phyloP scores from a whole-genome alignment of 1,284 basidiomycete species.

The Trametes hirsuta region DNA sequence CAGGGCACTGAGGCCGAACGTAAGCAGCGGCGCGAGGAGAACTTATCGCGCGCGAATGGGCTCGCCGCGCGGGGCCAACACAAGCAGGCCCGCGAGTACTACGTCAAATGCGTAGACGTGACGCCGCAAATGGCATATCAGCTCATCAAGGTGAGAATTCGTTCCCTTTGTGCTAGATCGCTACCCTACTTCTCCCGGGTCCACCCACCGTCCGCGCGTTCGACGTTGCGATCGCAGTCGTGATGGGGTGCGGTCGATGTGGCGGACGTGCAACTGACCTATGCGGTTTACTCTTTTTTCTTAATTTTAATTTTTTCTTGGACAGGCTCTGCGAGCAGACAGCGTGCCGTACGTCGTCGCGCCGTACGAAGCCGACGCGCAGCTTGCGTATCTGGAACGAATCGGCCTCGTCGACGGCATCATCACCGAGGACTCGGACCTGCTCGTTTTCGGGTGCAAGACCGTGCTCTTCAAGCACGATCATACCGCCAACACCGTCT shows the following conservation, averaged over 20 bases:
- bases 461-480: slow-evolving; percentile 90
- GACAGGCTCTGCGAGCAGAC: slow-evolving; percentile 82
- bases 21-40: slow-evolving; percentile 70
- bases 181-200: slow-evolving; percentile 14
- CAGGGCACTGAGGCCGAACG: slow-evolving; percentile 87
- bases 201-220: not conserved
- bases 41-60: slow-evolving; percentile 69
- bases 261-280: slow-evolving; percentile 3
- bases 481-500: slow-evolving; percentile 69
- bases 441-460: slow-evolving; percentile 95
- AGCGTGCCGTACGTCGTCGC: slow-evolving; percentile 88
- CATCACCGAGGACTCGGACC: slow-evolving; percentile 97
- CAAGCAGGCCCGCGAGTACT: slow-evolving; percentile 84
- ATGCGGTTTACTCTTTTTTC: slow-evolving; percentile 1
- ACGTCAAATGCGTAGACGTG: slow-evolving; percentile 92
- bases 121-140: slow-evolving; percentile 98
- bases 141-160: slow-evolving; percentile 81
- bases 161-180: slow-evolving; percentile 23
- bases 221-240: not conserved
- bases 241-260: not conserved
- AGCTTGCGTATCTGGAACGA: slow-evolving; percentile 91
- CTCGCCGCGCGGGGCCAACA: slow-evolving; percentile 80
- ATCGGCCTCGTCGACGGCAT: slow-evolving; percentile 87
- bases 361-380: slow-evolving; percentile 98
- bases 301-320: too few relatives aligned